These are phyloP conservation scores for Holtermannia corniformis DNA, from an alignment of 768 basidiomycete species.

Conservation along the genomic window DNA sequence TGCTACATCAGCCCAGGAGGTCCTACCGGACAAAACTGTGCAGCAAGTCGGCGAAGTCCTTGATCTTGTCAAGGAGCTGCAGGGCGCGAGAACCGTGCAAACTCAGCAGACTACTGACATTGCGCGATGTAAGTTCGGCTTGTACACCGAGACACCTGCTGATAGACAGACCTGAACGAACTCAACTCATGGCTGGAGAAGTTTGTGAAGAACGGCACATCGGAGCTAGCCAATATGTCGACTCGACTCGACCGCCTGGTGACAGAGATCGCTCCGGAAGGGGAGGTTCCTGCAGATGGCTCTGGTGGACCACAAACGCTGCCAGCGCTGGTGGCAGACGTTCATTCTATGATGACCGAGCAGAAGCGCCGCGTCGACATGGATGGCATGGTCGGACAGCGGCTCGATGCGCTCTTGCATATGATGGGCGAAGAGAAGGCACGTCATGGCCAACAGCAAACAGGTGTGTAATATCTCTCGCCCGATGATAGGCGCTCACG, in stretches of 20 bases:
- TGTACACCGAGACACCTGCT: neutral
- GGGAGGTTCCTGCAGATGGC: too few species aligned
- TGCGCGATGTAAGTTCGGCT: constrained; percentile 30
- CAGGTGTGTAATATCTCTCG: constrained; percentile 11
- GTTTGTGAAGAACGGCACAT: constrained; percentile 67
- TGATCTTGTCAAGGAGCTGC: constrained; percentile 28
- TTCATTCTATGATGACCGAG: constrained; percentile 45
- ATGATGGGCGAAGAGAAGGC: constrained; percentile 37
- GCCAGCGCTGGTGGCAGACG: constrained; percentile 40
- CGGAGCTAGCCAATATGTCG: constrained; percentile 58
- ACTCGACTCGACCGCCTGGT: constrained; percentile 56
- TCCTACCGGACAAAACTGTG: constrained; percentile 7
- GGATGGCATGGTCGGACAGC: constrained; percentile 48
- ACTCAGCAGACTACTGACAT: constrained; percentile 40
- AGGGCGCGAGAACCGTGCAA: constrained; percentile 30
- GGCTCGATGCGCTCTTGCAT: constrained; percentile 32
- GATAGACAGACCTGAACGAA: constrained; percentile 25
- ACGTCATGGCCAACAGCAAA: constrained; percentile 32
- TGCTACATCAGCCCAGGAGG: constrained; percentile 4
- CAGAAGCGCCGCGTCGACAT: constrained; percentile 45
- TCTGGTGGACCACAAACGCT: constrained; percentile 13
- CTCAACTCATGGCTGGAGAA: constrained; percentile 64
- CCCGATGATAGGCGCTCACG: neutral
- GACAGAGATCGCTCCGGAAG: constrained; percentile 42
- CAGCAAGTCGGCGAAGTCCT: constrained; percentile 34